Evolutionary conservation across 768 basidiomycete species (phyloP), one percentile per base, ranked within the genome.

Genomic region (Boletus rex-veris): DNA sequence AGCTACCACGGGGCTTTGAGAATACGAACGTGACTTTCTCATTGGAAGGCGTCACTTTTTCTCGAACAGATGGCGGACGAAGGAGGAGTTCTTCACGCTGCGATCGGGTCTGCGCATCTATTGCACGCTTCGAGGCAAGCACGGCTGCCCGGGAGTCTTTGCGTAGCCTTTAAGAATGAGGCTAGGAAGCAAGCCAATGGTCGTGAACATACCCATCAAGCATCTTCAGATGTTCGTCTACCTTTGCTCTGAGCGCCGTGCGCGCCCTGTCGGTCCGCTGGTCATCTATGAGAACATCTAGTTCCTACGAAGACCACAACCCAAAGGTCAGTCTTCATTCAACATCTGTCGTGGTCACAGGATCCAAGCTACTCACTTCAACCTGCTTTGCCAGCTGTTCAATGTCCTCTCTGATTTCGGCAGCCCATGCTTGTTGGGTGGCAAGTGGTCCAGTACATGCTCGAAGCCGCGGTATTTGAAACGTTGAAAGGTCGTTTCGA

Each of bases 321-420:
- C 38, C 9, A 40, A 37, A 21, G 10, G n/a, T 62, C 30, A 37
- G 24, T 36, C 15, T 2, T 42, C n/a, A 44, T 33, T 50, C 43
- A 50, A 39, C 9, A 45, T 26, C 28, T 12, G 53, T 63, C 57
- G 5, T 44, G 8, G 16, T 7, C 18, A 30, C 8, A 24, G 55
- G 52, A 46, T 26, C 4, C 11, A 39, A 54, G 54, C 56, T 88
- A 85, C 67, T 55, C 26, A 68, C 66, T 75, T 95, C 88, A n/a
- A 95, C 73, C 50, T 86, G 82, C 37, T 76, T 75, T 7, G 76
- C 74, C 19, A 88, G 76, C 0, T 72, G 63, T 36, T 85, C 84
- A 16, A 92, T 71, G 63, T 94, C 92, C 49, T 87, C 86, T 30
- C 90, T 76, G 53, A 94, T 69, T 64, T 92, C 91, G 5, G 82